These are phyloP conservation scores for Hanseniaspora sp. DNA, from an alignment of 1,139 yeast genomes.

Conservation along the genomic window DNA sequence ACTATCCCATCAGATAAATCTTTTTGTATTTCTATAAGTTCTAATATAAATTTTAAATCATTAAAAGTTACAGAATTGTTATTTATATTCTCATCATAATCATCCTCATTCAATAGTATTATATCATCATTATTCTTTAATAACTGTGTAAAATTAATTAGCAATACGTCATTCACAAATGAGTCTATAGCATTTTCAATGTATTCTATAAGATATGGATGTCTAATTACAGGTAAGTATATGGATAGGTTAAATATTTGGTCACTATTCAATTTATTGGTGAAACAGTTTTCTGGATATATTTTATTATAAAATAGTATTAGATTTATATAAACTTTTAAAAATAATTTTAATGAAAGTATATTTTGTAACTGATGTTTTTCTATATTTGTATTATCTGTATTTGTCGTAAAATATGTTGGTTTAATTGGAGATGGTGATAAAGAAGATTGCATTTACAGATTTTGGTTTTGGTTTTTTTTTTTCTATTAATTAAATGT, in stretches of 20 bases:
- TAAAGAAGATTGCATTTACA: not conserved
- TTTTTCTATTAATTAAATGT: too few species aligned
- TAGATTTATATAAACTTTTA: conserved; percentile 27
- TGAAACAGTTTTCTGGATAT: conserved; percentile 28
- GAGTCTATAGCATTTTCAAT: conserved; percentile 27
- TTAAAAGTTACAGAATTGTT: not conserved
- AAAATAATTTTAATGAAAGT: conserved; percentile 21
- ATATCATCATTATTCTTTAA: conserved; percentile 19
- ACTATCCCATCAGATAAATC: not conserved
- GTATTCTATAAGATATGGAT: conserved; percentile 25
- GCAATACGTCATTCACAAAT: conserved; percentile 10
- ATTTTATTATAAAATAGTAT: conserved; percentile 28
- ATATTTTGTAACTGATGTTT: conserved; percentile 3
- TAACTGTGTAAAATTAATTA: conserved; percentile 1
- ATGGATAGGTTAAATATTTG: conserved; percentile 30
- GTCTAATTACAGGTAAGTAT: conserved; percentile 27
- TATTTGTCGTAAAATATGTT: not conserved
- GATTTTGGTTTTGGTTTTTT: too few species aligned
- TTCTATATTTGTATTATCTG: not conserved
- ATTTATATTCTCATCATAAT: not conserved
- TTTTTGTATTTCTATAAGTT: conserved; percentile 28
- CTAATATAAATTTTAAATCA: conserved; percentile 26
- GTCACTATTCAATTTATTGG: conserved; percentile 23
- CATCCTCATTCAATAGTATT: conserved; percentile 14
- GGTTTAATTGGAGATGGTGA: conserved; percentile 1